Conservation (phyloP, 768 basidiomycete species). For the Trametes sanguinea region DNA sequence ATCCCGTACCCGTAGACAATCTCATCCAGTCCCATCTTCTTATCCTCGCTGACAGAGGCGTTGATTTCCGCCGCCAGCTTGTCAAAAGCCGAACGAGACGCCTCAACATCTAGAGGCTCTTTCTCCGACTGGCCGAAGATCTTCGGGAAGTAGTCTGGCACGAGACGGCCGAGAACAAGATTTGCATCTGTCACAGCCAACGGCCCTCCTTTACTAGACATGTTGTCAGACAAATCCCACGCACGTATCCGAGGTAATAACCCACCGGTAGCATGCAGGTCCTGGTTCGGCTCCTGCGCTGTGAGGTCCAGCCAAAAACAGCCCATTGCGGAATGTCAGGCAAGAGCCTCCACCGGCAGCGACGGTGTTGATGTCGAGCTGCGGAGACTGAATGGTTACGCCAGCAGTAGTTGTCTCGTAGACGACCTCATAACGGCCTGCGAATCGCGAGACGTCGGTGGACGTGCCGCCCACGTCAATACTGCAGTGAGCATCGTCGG, state of each 20-base stretch:
- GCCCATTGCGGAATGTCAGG: constrained; percentile 83
- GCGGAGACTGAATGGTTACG: constrained; percentile 88
- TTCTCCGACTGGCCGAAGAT: constrained; percentile 91
- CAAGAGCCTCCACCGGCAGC: constrained; percentile 95
- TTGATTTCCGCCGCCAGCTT: constrained; percentile 72
- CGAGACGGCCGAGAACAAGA: constrained; percentile 81
- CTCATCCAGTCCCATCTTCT: constrained; percentile 71
- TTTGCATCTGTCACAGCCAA: constrained; percentile 94
- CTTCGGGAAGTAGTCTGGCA: constrained; percentile 92
- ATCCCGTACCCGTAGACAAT: constrained; percentile 76
- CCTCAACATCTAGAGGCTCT: constrained; percentile 78
- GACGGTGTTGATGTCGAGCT: constrained; percentile 94
- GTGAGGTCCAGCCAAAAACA: constrained; percentile 90
- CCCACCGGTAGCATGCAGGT: constrained; percentile 85
- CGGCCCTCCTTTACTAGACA: constrained; percentile 80
- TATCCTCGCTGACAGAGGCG: constrained; percentile 46
- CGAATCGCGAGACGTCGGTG: constrained; percentile 92
- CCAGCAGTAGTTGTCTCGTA: constrained; percentile 97
- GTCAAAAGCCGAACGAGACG: constrained; percentile 68
- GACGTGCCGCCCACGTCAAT: constrained; percentile 95
- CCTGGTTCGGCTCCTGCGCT: constrained; percentile 95
- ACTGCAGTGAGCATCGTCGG: constrained; percentile 40
- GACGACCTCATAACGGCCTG: constrained; percentile 87
- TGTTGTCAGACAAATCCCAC: not conserved
- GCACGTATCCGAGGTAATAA: not conserved